Conservation (phyloP, 129 eudicot species). For the Erigeron canadensis region DNA sequence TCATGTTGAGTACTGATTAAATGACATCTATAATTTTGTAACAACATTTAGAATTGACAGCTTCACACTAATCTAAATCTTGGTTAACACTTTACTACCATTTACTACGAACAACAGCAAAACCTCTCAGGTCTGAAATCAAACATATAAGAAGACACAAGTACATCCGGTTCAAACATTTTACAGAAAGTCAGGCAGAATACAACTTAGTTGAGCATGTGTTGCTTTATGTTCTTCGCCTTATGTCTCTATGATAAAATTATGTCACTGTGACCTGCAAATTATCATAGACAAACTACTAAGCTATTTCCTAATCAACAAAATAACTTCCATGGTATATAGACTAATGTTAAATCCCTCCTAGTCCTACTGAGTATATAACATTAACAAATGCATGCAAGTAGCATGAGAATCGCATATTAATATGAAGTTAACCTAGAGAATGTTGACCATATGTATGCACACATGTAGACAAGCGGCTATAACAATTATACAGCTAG, state of each 20-base stretch:
- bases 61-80: background rate
- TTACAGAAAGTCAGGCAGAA: background rate
- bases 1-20: too few species aligned
- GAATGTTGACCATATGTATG: too few species aligned
- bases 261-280: too few species aligned
- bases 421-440: too few species aligned
- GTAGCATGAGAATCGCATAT: too few species aligned
- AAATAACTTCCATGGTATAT: background rate
- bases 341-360: background rate
- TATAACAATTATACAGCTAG: too few species aligned
- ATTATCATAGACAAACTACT: background rate
- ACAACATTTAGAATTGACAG: background rate
- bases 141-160: background rate
- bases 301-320: background rate
- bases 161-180: background rate
- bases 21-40: background rate
- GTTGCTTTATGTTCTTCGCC: conserved; percentile 20
- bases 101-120: background rate
- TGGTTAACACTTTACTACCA: background rate
- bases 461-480: too few species aligned
- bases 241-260: conserved; percentile 23
- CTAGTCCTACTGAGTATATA: too few species aligned
- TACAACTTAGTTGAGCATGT: background rate
- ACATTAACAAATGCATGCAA: too few species aligned
- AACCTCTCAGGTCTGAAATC: background rate